These are phyloP conservation scores for Xenosphaeropsis pyriputrescens DNA, from an alignment of 2,329 filamentous ascomycete species.

Conservation along the genomic window DNA sequence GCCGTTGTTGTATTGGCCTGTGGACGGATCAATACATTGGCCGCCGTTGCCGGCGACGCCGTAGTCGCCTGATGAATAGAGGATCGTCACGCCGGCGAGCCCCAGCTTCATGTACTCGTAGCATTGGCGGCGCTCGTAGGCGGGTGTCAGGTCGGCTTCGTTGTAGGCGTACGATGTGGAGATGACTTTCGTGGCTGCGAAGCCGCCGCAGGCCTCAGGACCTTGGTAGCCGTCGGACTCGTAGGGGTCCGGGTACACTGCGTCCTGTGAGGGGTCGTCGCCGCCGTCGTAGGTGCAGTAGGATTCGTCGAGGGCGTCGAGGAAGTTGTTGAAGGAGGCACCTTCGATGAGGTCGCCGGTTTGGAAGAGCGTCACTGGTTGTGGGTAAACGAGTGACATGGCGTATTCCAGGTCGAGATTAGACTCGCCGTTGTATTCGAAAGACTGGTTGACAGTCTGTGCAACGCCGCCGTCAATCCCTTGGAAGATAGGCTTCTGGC, in stretches of 20 bases:
- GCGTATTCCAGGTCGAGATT: conserved; percentile 24
- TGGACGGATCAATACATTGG: conserved; percentile 1
- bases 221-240: conserved; percentile 19
- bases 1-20: conserved; percentile 8
- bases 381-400: conserved; percentile 34
- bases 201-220: conserved; percentile 26
- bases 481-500: conserved; percentile 20
- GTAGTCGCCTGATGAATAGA: conserved; percentile 44
- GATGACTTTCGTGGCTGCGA: conserved; percentile 34
- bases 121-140: conserved; percentile 47
- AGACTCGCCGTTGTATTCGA: conserved; percentile 20
- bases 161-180: conserved; percentile 45
- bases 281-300: conserved; percentile 29
- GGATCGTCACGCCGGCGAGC: conserved; percentile 44
- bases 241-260: not conserved
- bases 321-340: conserved; percentile 15
- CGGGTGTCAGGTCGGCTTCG: conserved; percentile 44
- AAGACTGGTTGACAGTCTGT: not conserved
- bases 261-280: conserved; percentile 9
- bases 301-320: conserved; percentile 27
- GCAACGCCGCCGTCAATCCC: conserved; percentile 1
- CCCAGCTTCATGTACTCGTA: conserved; percentile 48
- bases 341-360: conserved; percentile 20
- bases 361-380: conserved; percentile 33
- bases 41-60: conserved; percentile 19